phyloP scores from a whole-genome alignment of 345 rosid species.

The Pseudoturritis turrita region DNA sequence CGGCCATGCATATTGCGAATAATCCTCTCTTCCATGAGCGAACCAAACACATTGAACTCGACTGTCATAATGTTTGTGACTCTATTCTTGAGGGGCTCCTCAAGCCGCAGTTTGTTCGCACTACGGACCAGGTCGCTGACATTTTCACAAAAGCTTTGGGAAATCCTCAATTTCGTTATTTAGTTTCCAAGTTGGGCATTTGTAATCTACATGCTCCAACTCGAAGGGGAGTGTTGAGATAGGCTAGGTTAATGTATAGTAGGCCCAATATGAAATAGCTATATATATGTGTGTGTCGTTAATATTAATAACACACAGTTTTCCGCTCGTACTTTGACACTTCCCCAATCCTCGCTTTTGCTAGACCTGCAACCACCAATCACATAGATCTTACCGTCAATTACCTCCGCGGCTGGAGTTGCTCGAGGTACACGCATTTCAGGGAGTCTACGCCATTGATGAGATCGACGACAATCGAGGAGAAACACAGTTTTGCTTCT shows the following conservation, averaged over 20 bases:
- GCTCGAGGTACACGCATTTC: slow-evolving; percentile 49
- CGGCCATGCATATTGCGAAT: neutral
- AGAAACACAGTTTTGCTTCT: slow-evolving; percentile 48
- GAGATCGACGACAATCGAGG: slow-evolving; percentile 54
- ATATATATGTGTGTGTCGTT: no score
- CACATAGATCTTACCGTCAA: slow-evolving; percentile 46
- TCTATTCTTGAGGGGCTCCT: neutral
- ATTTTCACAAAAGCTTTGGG: neutral
- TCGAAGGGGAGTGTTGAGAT: no score
- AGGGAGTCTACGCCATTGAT: slow-evolving; percentile 47
- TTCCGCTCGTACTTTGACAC: no score
- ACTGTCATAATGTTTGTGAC: neutral
- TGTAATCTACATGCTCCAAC: neutral
- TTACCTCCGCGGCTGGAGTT: slow-evolving; percentile 48
- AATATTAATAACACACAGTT: no score
- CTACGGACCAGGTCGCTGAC: neutral
- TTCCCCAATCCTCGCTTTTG: no score
- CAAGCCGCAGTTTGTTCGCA: neutral
- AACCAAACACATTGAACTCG: neutral
- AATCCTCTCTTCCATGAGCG: neutral
- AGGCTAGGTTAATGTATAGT: no score
- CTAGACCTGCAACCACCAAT: slow-evolving; percentile 59
- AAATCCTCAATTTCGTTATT: neutral
- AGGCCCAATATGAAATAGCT: no score
- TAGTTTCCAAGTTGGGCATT: neutral